Evolutionary conservation across 768 basidiomycete genomes (phyloP).

Genomic region (Ramaria sp.): DNA sequence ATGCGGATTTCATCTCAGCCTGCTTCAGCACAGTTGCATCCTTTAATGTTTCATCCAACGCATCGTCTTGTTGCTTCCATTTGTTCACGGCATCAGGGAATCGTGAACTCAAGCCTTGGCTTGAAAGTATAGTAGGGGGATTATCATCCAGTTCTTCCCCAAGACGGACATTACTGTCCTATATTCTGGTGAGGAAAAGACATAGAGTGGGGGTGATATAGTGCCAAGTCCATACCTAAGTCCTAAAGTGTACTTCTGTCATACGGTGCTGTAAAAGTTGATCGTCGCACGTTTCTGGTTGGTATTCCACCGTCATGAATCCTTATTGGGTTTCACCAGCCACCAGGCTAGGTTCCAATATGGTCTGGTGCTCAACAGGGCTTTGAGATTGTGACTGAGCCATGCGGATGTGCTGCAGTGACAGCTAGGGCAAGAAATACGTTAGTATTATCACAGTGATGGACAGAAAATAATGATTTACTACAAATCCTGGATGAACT

Average conservation of each 20-base stretch:
- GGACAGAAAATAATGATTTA: conserved; percentile 15
- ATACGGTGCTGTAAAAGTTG: neutral
- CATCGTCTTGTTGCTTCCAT: conserved; percentile 15
- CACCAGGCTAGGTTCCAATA: conserved; percentile 21
- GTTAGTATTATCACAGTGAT: neutral
- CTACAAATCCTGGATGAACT: conserved; percentile 34
- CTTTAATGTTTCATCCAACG: neutral
- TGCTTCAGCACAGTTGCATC: neutral
- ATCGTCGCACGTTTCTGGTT: neutral
- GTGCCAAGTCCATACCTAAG: too few species aligned
- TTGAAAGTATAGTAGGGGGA: conserved; percentile 19
- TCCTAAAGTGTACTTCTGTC: neutral
- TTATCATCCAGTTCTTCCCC: conserved; percentile 17
- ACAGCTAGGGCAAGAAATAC: neutral
- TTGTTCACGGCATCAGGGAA: conserved; percentile 15
- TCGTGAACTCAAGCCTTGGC: conserved; percentile 20
- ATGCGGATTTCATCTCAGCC: neutral
- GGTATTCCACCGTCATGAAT: conserved; percentile 25
- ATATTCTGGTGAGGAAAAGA: neutral
- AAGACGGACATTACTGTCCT: conserved; percentile 15
- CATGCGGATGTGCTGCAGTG: neutral
- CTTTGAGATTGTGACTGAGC: neutral
- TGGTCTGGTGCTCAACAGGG: neutral
- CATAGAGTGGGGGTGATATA: too few species aligned
- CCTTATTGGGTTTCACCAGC: conserved; percentile 31